Conservation (phyloP, 2,329 filamentous ascomycete species). For the Cercospora nicotianae region DNA sequence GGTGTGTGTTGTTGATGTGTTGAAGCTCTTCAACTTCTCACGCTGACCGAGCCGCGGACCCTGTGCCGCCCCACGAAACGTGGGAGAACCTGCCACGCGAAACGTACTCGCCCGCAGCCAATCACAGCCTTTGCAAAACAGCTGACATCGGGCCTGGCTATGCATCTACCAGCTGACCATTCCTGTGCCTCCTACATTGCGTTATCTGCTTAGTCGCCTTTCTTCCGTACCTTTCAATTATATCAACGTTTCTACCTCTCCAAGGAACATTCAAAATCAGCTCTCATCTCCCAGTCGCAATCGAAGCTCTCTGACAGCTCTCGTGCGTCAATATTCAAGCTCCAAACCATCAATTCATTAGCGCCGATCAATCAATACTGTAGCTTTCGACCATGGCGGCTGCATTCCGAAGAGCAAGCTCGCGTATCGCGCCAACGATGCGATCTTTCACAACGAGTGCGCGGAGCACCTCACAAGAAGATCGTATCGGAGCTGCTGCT, state of each 20-base stretch:
- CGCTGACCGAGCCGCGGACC: not conserved
- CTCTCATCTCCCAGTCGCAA: not conserved
- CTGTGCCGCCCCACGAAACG: not conserved
- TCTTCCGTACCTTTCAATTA: not conserved
- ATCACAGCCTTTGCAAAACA: not conserved
- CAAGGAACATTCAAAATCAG: not conserved
- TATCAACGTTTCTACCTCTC: not conserved
- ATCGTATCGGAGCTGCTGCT: slow-evolving; percentile 32
- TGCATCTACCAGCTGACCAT: slow-evolving; percentile 5
- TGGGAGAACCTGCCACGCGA: not conserved
- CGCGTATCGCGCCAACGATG: not conserved
- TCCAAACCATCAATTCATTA: not conserved
- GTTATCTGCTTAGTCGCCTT: not conserved
- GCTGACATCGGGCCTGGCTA: not conserved
- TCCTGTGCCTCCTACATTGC: not conserved
- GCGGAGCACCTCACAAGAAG: slow-evolving; percentile 25
- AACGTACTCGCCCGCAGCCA: not conserved
- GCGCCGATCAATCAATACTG: slow-evolving; percentile 1
- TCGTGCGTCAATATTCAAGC: not conserved
- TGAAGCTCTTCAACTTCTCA: not conserved
- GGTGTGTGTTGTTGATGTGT: not conserved
- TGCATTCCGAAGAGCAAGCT: not conserved
- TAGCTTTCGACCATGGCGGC: not conserved
- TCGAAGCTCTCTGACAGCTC: not conserved
- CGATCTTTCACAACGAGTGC: slow-evolving; percentile 31